Percentiles rank a stretch among this genome's conserved stretches.
These are phyloP conservation scores for Colletotrichum theobromicola DNA, from an alignment of 2,329 filamentous ascomycete genomes.

Conservation along the genomic window DNA sequence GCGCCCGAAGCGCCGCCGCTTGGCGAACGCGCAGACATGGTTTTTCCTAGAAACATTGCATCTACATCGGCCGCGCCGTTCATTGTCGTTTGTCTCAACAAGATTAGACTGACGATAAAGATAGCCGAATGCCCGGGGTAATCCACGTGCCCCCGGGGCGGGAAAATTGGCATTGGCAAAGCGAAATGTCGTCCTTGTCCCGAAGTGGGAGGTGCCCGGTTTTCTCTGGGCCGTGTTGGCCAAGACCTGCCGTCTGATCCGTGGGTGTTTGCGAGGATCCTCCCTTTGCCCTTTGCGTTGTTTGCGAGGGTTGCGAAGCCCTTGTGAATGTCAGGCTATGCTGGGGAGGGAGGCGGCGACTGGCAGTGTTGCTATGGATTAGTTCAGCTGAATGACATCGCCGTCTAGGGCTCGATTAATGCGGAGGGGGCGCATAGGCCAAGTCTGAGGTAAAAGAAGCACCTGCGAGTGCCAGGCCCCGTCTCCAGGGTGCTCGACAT, in stretches of 20 bases:
- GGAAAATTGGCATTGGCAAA: conserved; percentile 11
- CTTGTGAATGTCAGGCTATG: background rate
- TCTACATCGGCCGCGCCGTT: background rate
- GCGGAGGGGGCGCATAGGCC: background rate
- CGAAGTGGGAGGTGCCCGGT: conserved; percentile 7
- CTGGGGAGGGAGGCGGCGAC: background rate
- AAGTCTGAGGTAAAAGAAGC: conserved; percentile 3
- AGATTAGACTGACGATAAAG: conserved; percentile 17
- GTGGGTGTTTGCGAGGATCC: background rate
- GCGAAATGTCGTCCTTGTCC: conserved; percentile 17
- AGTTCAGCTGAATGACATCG: background rate
- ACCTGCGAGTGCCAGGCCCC: background rate
- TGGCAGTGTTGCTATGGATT: background rate
- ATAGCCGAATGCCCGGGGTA: conserved; percentile 19
- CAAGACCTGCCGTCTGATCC: conserved; percentile 22
- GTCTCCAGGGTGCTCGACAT: background rate
- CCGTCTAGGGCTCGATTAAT: background rate
- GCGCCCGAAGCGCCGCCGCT: background rate
- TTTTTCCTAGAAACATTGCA: background rate
- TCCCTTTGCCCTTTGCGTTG: background rate
- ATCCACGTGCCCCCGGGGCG: conserved; percentile 10
- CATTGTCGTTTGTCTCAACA: conserved; percentile 9
- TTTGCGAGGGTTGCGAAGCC: background rate
- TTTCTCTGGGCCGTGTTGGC: conserved; percentile 5
- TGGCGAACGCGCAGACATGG: background rate